Conservation (phyloP, 1,284 basidiomycete species). For the Neonothopanus nambi region DNA sequence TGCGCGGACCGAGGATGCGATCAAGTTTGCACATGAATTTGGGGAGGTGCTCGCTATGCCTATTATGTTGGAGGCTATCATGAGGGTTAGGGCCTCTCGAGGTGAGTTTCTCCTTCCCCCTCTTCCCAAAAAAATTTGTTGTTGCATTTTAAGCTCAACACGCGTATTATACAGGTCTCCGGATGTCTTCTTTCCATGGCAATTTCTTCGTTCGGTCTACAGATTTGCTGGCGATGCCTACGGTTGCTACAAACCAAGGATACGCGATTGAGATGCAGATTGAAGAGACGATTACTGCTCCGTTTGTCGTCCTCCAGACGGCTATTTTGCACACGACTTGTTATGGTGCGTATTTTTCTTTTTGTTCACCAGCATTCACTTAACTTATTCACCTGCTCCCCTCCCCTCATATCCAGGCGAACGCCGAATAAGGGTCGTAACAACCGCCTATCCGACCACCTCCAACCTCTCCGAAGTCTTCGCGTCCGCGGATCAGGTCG, state of each 20-base stretch:
- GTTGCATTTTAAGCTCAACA: conserved; percentile 8
- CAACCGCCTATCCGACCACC: conserved; percentile 91
- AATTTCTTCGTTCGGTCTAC: conserved; percentile 99
- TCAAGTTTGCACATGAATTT: conserved; percentile 98
- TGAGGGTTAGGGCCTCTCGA: conserved; percentile 94
- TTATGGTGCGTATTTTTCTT: conserved; percentile 59
- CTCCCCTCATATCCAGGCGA: conserved; percentile 55
- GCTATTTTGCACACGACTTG: conserved; percentile 96
- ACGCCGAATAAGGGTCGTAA: conserved; percentile 94
- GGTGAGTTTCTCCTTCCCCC: conserved; percentile 42
- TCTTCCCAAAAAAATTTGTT: not conserved
- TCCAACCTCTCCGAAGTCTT: conserved; percentile 93
- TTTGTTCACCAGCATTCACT: not conserved
- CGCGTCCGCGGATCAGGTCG: conserved; percentile 93
- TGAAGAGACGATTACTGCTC: conserved; percentile 91
- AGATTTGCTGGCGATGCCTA: conserved; percentile 94
- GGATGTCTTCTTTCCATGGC: conserved; percentile 98
- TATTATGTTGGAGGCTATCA: conserved; percentile 96
- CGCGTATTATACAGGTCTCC: conserved; percentile 61
- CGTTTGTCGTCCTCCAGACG: conserved; percentile 95
- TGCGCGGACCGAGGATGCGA: conserved; percentile 88
- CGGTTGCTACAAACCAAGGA: conserved; percentile 94
- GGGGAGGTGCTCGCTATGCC: conserved; percentile 91
- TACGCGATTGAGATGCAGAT: conserved; percentile 98
- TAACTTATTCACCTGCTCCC: not conserved